These are phyloP conservation scores for Clitopilus hobsonii DNA, from an alignment of 768 basidiomycete species.

Conservation along the genomic window DNA sequence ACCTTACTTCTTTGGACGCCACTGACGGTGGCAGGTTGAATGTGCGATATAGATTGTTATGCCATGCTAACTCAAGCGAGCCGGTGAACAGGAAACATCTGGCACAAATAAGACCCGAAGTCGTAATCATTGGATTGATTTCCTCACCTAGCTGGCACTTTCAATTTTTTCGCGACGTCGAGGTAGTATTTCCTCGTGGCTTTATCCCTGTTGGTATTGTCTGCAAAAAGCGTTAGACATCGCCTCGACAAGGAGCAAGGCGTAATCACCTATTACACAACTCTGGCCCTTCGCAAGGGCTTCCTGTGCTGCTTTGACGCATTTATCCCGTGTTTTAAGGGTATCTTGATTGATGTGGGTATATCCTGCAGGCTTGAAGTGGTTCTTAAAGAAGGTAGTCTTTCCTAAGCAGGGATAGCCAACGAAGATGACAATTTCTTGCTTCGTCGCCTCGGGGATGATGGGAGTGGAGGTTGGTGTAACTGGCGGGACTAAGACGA, in stretches of 20 bases:
- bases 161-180: constrained; percentile 52
- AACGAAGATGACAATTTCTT: constrained; percentile 47
- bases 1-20: constrained; percentile 35
- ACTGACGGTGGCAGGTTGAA: constrained; percentile 49
- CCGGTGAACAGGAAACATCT: constrained; percentile 78
- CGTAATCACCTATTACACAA: constrained; percentile 70
- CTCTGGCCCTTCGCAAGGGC: constrained; percentile 52
- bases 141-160: constrained; percentile 52
- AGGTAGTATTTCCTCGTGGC: constrained; percentile 70
- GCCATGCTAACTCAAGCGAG: constrained; percentile 80
- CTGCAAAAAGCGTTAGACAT: constrained; percentile 28
- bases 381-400: constrained; percentile 66
- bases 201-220: constrained; percentile 87
- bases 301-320: constrained; percentile 59
- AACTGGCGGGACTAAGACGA: constrained; percentile 39
- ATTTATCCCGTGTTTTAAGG: constrained; percentile 69
- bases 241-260: neutral
- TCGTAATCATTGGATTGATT: neutral
- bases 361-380: constrained; percentile 70
- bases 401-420: constrained; percentile 69
- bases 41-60: constrained; percentile 89
- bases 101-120: neutral
- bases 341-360: constrained; percentile 85
- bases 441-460: constrained; percentile 29
- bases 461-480: constrained; percentile 48